Evolutionary conservation across 2,329 filamentous ascomycete genomes (phyloP).

Genomic region (Pyricularia sp.): DNA sequence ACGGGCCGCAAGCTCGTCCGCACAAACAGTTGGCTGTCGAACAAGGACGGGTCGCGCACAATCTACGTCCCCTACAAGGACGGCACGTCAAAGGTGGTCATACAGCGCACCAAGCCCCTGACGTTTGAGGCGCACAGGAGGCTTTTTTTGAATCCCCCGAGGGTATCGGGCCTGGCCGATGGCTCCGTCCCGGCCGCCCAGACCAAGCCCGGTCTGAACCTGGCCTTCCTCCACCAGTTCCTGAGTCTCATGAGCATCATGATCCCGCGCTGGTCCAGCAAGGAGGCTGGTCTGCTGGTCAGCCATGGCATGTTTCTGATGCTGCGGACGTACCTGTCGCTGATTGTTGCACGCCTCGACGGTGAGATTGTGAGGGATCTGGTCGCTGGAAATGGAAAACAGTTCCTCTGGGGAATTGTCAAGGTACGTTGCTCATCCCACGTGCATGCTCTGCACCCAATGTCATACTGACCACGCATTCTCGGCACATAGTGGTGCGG

Average conservation of each 20-base stretch:
- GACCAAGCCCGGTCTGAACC: slow-evolving; percentile 87
- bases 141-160: slow-evolving; percentile 83
- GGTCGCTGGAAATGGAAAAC: slow-evolving; percentile 85
- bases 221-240: slow-evolving; percentile 95
- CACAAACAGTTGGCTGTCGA: slow-evolving; percentile 84
- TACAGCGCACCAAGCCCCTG: slow-evolving; percentile 79
- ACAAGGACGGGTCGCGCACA: slow-evolving; percentile 89
- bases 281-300: slow-evolving; percentile 82
- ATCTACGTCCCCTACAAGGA: slow-evolving; percentile 93
- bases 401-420: slow-evolving; percentile 77
- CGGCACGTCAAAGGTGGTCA: slow-evolving; percentile 81
- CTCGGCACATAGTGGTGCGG: slow-evolving; percentile 62
- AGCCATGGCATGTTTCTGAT: slow-evolving; percentile 87
- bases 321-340: slow-evolving; percentile 84
- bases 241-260: slow-evolving; percentile 94
- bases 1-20: slow-evolving; percentile 74
- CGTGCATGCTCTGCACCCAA: not conserved
- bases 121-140: slow-evolving; percentile 95
- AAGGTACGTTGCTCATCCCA: slow-evolving; percentile 44
- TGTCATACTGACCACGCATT: slow-evolving; percentile 9
- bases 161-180: slow-evolving; percentile 68
- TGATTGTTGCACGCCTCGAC: slow-evolving; percentile 86
- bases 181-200: slow-evolving; percentile 74
- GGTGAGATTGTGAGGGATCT: slow-evolving; percentile 94
- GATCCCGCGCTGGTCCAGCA: slow-evolving; percentile 91